Evolutionary conservation across 495 filamentous ascomycete genomes (phyloP).

Genomic region (Neurospora cerealis): DNA sequence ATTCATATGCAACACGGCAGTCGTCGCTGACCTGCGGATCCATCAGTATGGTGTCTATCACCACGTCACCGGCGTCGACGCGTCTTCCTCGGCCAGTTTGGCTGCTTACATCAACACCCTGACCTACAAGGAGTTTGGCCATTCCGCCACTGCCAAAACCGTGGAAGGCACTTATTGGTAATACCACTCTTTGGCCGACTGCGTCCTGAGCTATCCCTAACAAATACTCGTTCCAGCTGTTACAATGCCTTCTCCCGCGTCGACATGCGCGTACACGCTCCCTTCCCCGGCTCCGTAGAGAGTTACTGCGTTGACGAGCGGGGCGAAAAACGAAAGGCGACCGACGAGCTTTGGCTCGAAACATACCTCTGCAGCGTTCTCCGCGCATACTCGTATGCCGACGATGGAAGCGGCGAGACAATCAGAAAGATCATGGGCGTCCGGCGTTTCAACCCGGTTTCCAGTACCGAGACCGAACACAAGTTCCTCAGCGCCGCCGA

Average conservation of each 20-base stretch:
- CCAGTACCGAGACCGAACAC: slow-evolving; percentile 93
- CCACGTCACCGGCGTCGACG: slow-evolving; percentile 95
- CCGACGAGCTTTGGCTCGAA: slow-evolving; percentile 91
- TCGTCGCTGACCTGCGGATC: slow-evolving; percentile 10
- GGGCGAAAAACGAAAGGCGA: slow-evolving; percentile 83
- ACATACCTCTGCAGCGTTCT: slow-evolving; percentile 93
- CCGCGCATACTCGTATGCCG: slow-evolving; percentile 90
- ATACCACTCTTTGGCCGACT: slow-evolving; percentile 6
- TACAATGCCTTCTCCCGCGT: slow-evolving; percentile 99
- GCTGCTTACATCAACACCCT: slow-evolving; percentile 98
- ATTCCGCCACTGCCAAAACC: slow-evolving; percentile 70
- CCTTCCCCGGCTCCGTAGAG: slow-evolving; percentile 90
- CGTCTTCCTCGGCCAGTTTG: slow-evolving; percentile 91
- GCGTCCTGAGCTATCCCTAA: background rate
- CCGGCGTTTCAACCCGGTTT: slow-evolving; percentile 91
- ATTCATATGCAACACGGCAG: background rate
- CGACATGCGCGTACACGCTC: slow-evolving; percentile 96
- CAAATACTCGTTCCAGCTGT: slow-evolving; percentile 47
- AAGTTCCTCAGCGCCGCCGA: slow-evolving; percentile 93
- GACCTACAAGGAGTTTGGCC: slow-evolving; percentile 77
- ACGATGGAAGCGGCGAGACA: slow-evolving; percentile 82
- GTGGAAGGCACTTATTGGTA: slow-evolving; percentile 91
- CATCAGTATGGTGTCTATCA: slow-evolving; percentile 83
- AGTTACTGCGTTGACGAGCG: slow-evolving; percentile 94
- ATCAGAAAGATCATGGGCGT: slow-evolving; percentile 93